These are phyloP conservation scores for Fraxinus greggii DNA, from an alignment of 305 asterid species.

Conservation along the genomic window DNA sequence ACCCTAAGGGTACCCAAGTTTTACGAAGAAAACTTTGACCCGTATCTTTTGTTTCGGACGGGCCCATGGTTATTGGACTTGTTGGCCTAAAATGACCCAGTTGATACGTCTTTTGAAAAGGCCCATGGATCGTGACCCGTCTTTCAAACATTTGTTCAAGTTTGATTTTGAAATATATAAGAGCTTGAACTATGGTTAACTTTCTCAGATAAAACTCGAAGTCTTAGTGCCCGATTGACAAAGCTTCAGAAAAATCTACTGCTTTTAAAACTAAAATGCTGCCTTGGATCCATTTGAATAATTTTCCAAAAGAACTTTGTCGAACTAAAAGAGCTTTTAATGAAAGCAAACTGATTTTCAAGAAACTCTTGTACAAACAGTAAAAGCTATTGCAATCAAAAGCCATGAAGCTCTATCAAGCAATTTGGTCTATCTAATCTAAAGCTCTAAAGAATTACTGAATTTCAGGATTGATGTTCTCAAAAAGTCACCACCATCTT, in stretches of 20 bases:
- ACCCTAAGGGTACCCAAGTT: neutral
- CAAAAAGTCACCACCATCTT: neutral
- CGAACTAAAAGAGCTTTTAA: neutral
- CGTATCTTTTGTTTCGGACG: no score
- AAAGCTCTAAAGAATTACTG: neutral
- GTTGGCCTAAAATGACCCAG: no score
- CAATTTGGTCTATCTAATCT: neutral
- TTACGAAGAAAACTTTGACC: neutral
- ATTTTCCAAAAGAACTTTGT: neutral
- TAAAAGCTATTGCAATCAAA: neutral
- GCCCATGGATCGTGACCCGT: no score
- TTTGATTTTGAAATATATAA: neutral
- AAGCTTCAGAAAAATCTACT: neutral
- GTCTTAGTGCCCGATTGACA: neutral
- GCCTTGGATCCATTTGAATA: neutral
- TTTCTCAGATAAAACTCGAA: neutral
- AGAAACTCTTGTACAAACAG: neutral
- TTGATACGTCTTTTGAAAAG: no score
- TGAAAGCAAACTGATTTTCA: neutral
- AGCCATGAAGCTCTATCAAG: neutral
- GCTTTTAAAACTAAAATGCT: neutral
- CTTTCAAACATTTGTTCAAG: neutral
- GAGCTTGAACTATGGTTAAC: neutral
- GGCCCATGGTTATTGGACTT: no score
- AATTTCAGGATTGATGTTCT: neutral